Evolutionary conservation across 352 stramenopile genomes (phyloP).

Genomic region (Pythium phragmiticola): DNA sequence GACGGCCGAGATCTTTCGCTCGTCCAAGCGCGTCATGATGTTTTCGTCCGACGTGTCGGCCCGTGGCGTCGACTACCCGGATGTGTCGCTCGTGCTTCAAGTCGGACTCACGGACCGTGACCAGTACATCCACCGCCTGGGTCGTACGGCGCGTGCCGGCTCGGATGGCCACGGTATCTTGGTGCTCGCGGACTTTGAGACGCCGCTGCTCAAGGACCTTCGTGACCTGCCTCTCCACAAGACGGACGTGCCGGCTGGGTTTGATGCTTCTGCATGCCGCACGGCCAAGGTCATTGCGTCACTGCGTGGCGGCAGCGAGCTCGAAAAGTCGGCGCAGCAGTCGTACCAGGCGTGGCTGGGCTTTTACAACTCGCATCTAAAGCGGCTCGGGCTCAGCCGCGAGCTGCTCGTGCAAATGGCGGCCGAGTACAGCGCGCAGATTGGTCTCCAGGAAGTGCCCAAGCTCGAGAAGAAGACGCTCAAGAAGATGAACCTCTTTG

Average conservation of each 20-base stretch:
- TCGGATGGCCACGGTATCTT: constrained; percentile 85
- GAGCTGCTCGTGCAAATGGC: constrained; percentile 53
- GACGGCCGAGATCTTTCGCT: constrained; percentile 88
- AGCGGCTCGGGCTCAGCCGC: constrained; percentile 37
- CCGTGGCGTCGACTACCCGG: constrained; percentile 94
- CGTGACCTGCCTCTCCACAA: constrained; percentile 57
- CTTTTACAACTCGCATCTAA: constrained; percentile 90
- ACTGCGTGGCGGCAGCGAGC: constrained; percentile 45
- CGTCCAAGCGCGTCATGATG: constrained; percentile 84
- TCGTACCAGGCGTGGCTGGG: constrained; percentile 95
- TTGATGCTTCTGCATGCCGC: constrained; percentile 20
- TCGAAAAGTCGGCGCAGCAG: constrained; percentile 77
- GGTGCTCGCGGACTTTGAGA: constrained; percentile 87
- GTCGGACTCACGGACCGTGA: constrained; percentile 83
- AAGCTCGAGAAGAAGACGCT: constrained; percentile 60
- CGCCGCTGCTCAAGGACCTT: constrained; percentile 63
- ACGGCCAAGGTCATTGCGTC: constrained; percentile 33
- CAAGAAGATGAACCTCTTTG: constrained; percentile 66
- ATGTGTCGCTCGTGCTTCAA: constrained; percentile 90
- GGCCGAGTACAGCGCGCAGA: constrained; percentile 41
- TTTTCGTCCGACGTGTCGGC: constrained; percentile 95
- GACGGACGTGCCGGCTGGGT: constrained; percentile 19
- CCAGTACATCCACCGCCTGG: constrained; percentile 96
- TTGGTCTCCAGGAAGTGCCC: constrained; percentile 47
- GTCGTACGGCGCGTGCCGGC: constrained; percentile 90